Conservation (phyloP, 495 filamentous ascomycete genomes). For the Penicillium odoratum region DNA sequence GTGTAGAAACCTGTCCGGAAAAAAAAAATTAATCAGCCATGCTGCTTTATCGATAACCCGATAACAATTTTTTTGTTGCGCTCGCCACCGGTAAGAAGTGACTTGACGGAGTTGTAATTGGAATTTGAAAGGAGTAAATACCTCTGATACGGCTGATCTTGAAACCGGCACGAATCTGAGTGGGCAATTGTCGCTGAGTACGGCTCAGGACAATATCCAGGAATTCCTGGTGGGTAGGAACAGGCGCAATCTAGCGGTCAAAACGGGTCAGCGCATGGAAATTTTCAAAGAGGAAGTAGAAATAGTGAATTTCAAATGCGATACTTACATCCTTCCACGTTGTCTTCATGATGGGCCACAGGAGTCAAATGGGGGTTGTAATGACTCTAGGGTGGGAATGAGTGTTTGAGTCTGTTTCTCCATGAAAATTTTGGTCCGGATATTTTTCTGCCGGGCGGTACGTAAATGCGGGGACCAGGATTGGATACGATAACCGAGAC, state of each 20-base stretch:
- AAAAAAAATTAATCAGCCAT: constrained; percentile 32
- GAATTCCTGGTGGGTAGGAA: constrained; percentile 93
- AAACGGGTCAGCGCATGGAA: constrained; percentile 23
- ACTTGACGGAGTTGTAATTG: not conserved
- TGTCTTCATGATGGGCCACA: constrained; percentile 63
- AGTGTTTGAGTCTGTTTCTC: constrained; percentile 28
- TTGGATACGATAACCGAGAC: constrained; percentile 28
- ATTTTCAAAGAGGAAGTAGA: not conserved
- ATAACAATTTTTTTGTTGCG: constrained; percentile 21
- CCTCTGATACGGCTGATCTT: constrained; percentile 93
- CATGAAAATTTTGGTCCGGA: constrained; percentile 29
- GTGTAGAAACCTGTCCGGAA: constrained; percentile 76
- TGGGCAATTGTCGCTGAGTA: constrained; percentile 91
- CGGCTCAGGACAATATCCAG: constrained; percentile 93
- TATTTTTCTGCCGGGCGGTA: constrained; percentile 44
- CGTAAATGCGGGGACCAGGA: constrained; percentile 30
- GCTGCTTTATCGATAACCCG: constrained; percentile 28
- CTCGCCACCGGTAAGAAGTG: constrained; percentile 5
- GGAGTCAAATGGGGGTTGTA: constrained; percentile 24
- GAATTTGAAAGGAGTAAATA: constrained; percentile 25
- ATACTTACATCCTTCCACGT: constrained; percentile 65
- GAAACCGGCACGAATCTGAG: constrained; percentile 94
- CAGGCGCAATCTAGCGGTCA: constrained; percentile 70
- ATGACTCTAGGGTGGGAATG: constrained; percentile 30
- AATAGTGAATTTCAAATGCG: not conserved